These are phyloP conservation scores for Leersia perrieri DNA, from an alignment of 176 grass and related monocot genomes.

Conservation along the genomic window DNA sequence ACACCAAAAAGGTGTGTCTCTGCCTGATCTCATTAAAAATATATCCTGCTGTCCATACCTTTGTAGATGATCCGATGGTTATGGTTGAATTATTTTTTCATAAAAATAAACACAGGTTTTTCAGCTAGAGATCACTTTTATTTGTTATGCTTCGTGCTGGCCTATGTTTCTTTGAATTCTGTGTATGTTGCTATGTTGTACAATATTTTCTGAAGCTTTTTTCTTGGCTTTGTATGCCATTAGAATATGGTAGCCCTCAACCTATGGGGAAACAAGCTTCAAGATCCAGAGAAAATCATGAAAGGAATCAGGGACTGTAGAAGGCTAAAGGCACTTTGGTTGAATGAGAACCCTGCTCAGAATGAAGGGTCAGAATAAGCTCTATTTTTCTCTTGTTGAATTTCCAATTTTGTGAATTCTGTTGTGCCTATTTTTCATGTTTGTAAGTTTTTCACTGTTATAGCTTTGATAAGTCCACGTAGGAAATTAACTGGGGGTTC, in stretches of 20 bases:
- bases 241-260: slow-evolving; percentile 92
- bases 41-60: not conserved
- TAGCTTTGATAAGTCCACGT: not conserved
- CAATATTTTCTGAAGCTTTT: slow-evolving; percentile 28
- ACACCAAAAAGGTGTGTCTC: not conserved
- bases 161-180: not conserved
- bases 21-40: slow-evolving; percentile 9
- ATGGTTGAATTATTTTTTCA: not conserved
- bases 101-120: not conserved
- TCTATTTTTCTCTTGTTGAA: slow-evolving; percentile 9
- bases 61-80: not conserved
- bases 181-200: not conserved
- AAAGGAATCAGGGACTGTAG: slow-evolving; percentile 66
- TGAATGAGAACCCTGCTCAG: slow-evolving; percentile 83
- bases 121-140: not conserved
- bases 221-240: slow-evolving; percentile 23
- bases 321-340: slow-evolving; percentile 83
- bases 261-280: slow-evolving; percentile 87
- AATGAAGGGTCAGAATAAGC: slow-evolving; percentile 31
- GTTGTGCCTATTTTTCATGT: slow-evolving; percentile 17
- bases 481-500: not conserved
- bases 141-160: not conserved
- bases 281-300: slow-evolving; percentile 59
- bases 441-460: not conserved
- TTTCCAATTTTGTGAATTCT: slow-evolving; percentile 11